Percentiles rank a stretch among this genome's conserved stretches.
Conservation (phyloP, 2,329 filamentous ascomycete species). For the Phialemoniopsis sp. region DNA sequence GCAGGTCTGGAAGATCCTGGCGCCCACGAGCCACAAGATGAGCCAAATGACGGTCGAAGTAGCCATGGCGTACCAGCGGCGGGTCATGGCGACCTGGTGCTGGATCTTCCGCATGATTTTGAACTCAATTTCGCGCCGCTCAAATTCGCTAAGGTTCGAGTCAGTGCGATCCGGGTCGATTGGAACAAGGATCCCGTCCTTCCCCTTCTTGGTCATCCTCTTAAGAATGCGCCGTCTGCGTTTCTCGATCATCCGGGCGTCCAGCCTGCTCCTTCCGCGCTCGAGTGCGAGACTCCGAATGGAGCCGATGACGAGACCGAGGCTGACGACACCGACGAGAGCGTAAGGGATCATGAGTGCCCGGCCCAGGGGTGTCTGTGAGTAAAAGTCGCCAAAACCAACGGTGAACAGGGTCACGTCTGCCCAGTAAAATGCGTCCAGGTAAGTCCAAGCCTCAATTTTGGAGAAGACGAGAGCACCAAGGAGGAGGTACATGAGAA, state of each 20-base stretch:
- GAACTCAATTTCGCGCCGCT: constrained; percentile 68
- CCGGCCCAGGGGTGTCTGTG: constrained; percentile 50
- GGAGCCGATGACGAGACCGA: constrained; percentile 39
- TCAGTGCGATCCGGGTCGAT: constrained; percentile 24
- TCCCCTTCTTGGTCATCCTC: constrained; percentile 37
- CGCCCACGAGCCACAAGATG: constrained; percentile 76
- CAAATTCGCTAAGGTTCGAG: constrained; percentile 36
- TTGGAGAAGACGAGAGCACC: constrained; percentile 72
- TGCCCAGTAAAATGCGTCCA: constrained; percentile 77
- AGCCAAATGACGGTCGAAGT: constrained; percentile 66
- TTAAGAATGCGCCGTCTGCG: constrained; percentile 45
- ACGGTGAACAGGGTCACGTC: constrained; percentile 67
- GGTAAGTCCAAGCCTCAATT: constrained; percentile 71
- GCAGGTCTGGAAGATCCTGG: constrained; percentile 61
- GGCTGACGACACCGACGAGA: constrained; percentile 71
- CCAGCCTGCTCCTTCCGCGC: constrained; percentile 48
- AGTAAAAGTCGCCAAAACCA: constrained; percentile 54
- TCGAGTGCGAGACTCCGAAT: constrained; percentile 56
- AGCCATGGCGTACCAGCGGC: constrained; percentile 70
- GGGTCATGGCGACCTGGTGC: constrained; percentile 54
- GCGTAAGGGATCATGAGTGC: constrained; percentile 80
- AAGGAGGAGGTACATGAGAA: constrained; percentile 75
- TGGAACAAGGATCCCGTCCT: constrained; percentile 45
- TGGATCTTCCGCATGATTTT: constrained; percentile 81
- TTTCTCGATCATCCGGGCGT: constrained; percentile 56